A percentile compares a stretch with the other conserved stretches of the same genome.
Conservation (phyloP, 2,329 filamentous ascomycete species). For the Sporothrix protearum region DNA sequence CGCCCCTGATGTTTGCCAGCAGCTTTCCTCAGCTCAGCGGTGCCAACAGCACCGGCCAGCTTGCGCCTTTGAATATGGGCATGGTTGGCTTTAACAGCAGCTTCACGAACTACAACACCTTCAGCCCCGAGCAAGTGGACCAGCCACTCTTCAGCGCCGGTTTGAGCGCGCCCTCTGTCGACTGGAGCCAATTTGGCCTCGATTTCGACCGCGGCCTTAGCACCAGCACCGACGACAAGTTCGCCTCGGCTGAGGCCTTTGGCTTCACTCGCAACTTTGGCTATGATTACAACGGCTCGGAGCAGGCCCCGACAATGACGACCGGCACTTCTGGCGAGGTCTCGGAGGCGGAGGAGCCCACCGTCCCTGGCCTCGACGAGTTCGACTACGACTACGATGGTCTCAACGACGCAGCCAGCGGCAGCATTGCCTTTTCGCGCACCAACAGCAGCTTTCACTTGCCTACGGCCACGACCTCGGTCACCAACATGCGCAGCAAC, state of each 20-base stretch:
- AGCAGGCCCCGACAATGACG: constrained; percentile 53
- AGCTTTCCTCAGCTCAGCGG: constrained; percentile 22
- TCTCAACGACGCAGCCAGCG: constrained; percentile 31
- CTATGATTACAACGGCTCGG: constrained; percentile 54
- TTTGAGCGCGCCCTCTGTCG: constrained; percentile 53
- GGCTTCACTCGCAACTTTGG: constrained; percentile 54
- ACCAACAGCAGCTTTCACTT: constrained; percentile 47
- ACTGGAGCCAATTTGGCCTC: constrained; percentile 52
- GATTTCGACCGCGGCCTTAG: constrained; percentile 41
- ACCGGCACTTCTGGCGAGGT: constrained; percentile 63
- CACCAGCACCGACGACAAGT: constrained; percentile 47
- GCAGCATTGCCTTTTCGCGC: constrained; percentile 46
- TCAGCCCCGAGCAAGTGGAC: constrained; percentile 51
- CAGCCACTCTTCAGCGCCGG: constrained; percentile 61
- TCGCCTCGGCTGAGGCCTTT: constrained; percentile 50
- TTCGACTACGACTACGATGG: constrained; percentile 36
- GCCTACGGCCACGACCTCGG: constrained; percentile 42
- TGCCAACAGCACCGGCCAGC: constrained; percentile 42
- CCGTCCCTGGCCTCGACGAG: constrained; percentile 41
- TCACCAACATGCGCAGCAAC: constrained; percentile 38
- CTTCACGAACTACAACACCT: constrained; percentile 40
- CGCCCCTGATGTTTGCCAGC: constrained; percentile 53
- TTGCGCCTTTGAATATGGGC: constrained; percentile 59
- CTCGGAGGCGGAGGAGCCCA: constrained; percentile 62
- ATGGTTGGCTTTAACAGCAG: constrained; percentile 49